Evolutionary conservation across 768 basidiomycete genomes (phyloP).

Genomic region (Auricularia sp.): DNA sequence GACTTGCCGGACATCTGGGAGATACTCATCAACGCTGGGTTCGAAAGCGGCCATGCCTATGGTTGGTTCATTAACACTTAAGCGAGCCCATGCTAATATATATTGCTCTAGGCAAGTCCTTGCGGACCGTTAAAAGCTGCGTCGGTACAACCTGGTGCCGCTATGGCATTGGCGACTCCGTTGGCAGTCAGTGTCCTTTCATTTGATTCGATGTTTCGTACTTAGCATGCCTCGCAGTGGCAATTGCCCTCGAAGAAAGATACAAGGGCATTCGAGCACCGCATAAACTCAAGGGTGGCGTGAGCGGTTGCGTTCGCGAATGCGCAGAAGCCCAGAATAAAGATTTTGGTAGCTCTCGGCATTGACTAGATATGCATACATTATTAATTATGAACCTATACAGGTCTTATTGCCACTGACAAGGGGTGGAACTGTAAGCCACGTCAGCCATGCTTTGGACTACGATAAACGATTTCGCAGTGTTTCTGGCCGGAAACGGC

Average conservation of each 20-base stretch:
- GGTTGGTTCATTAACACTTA: slow-evolving; percentile 13
- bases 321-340: slow-evolving; percentile 69
- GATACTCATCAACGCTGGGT: slow-evolving; percentile 45
- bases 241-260: slow-evolving; percentile 58
- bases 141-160: slow-evolving; percentile 57
- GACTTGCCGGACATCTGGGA: slow-evolving; percentile 61
- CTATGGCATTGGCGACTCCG: slow-evolving; percentile 65
- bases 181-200: slow-evolving; percentile 31
- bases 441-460: neutral
- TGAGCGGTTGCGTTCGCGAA: slow-evolving; percentile 64
- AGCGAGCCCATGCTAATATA: no score
- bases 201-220: neutral
- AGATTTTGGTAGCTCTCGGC: slow-evolving; percentile 42
- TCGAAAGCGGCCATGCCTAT: slow-evolving; percentile 70
- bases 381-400: neutral
- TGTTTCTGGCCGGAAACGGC: slow-evolving; percentile 65
- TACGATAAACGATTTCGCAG: slow-evolving; percentile 15
- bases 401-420: slow-evolving; percentile 52
- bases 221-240: slow-evolving; percentile 28
- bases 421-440: slow-evolving; percentile 64
- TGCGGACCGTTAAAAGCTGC: slow-evolving; percentile 70
- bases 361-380: neutral
- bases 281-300: slow-evolving; percentile 71
- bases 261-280: slow-evolving; percentile 60
- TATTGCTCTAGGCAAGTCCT: slow-evolving; percentile 28